phyloP scores from a whole-genome alignment of 2,329 filamentous ascomycete genomes.

The Cercospora nicotianae region DNA sequence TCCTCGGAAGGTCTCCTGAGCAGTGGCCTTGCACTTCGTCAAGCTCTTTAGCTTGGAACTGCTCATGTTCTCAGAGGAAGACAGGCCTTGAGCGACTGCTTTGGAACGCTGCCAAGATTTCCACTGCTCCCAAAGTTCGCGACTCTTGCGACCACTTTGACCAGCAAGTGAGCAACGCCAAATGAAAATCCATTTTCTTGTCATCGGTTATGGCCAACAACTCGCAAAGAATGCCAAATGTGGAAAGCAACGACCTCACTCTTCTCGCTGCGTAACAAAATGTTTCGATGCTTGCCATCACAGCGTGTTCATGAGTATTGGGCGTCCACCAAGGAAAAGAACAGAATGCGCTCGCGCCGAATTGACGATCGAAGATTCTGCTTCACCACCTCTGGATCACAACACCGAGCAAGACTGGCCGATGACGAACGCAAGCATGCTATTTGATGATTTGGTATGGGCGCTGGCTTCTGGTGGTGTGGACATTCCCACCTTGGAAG shows the following conservation, averaged over 20 bases:
- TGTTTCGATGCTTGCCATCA: conserved; percentile 9
- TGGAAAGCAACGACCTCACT: conserved; percentile 11
- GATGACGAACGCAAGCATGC: background rate
- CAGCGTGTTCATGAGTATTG: conserved; percentile 13
- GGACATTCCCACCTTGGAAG: too few species aligned
- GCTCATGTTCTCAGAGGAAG: too few species aligned
- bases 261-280: conserved; percentile 11
- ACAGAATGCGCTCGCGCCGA: background rate
- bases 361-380: background rate
- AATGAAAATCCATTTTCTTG: background rate
- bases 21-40: too few species aligned
- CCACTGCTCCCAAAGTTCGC: conserved; percentile 1
- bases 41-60: too few species aligned
- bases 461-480: background rate
- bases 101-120: background rate
- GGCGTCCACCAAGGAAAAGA: conserved; percentile 1
- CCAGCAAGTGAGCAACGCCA: background rate
- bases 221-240: conserved; percentile 11
- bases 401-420: background rate
- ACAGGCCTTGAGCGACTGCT: too few species aligned
- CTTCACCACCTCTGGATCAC: background rate
- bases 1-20: too few species aligned
- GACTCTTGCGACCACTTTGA: conserved; percentile 5
- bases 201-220: background rate
- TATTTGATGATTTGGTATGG: background rate